Evolutionary conservation across 129 eudicot genomes (phyloP).

Genomic region (Rutidosis leptorrhynchoides): DNA sequence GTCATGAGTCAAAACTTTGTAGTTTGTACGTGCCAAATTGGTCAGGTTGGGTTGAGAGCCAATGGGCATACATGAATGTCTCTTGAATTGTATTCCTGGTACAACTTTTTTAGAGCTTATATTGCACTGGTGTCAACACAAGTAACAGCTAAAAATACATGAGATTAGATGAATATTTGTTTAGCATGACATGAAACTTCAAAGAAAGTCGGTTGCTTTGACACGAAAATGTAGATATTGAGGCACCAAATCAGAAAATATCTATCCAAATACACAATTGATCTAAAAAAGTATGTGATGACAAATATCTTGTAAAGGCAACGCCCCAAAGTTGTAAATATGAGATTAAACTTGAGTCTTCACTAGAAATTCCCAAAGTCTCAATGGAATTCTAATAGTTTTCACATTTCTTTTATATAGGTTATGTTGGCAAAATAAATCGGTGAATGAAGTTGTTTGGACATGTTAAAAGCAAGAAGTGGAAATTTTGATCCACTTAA

Average conservation of each 20-base stretch:
- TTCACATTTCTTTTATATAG: slow-evolving; percentile 93
- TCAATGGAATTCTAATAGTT: background rate
- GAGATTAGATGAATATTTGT: slow-evolving; percentile 1
- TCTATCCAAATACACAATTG: background rate
- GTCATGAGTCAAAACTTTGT: no score
- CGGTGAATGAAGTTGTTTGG: no score
- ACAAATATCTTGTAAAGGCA: background rate
- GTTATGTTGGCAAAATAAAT: slow-evolving; percentile 93
- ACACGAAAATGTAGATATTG: background rate
- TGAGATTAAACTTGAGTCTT: no score
- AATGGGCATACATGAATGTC: slow-evolving; percentile 63
- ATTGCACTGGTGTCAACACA: slow-evolving; percentile 88
- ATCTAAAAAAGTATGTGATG: background rate
- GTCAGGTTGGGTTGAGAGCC: background rate
- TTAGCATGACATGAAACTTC: background rate
- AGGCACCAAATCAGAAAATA: background rate
- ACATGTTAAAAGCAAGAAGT: background rate
- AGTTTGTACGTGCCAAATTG: no score
- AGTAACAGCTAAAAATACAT: slow-evolving; percentile 62
- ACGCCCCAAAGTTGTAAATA: no score
- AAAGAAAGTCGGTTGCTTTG: background rate
- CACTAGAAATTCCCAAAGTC: no score
- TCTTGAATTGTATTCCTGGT: slow-evolving; percentile 80
- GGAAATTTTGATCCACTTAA: background rate
- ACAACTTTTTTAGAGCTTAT: slow-evolving; percentile 77